phyloP scores from a whole-genome alignment of 2,329 filamentous ascomycete genomes.

The Aspergillus eucalypticola region DNA sequence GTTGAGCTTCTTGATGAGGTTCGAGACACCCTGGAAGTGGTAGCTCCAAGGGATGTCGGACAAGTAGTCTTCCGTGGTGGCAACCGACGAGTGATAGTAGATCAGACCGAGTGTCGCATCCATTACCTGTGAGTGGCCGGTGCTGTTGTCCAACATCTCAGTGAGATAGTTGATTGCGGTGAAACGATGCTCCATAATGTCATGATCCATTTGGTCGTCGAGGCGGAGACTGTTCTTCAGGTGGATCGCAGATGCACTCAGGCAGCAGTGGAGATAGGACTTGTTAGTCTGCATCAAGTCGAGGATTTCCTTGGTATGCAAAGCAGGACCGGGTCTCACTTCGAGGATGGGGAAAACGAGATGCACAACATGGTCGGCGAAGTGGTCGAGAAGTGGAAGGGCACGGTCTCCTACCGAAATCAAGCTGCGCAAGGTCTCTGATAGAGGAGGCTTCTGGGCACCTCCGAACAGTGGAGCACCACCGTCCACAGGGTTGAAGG shows the following conservation, averaged over 20 bases:
- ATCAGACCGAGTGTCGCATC: constrained; percentile 92
- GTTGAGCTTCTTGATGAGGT: constrained; percentile 78
- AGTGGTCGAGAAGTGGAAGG: constrained; percentile 81
- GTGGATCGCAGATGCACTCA: constrained; percentile 89
- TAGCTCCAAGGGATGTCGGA: constrained; percentile 94
- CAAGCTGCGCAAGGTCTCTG: neutral
- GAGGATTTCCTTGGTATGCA: neutral
- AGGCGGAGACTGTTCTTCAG: constrained; percentile 66
- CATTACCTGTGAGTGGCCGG: constrained; percentile 40
- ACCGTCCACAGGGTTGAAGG: too few relatives aligned
- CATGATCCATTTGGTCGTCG: constrained; percentile 12
- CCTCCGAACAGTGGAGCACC: too few relatives aligned
- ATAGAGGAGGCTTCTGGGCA: neutral
- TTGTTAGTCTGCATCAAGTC: constrained; percentile 59
- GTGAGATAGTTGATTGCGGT: constrained; percentile 70
- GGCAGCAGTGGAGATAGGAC: constrained; percentile 88
- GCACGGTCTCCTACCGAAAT: constrained; percentile 73
- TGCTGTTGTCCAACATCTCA: constrained; percentile 55
- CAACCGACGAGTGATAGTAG: constrained; percentile 90
- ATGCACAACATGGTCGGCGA: constrained; percentile 80
- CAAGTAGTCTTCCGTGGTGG: constrained; percentile 78
- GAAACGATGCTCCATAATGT: constrained; percentile 70
- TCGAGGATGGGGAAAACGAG: constrained; percentile 28
- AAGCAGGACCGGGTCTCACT: neutral
- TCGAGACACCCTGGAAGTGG: constrained; percentile 87